Evolutionary conservation across 257 asterid genomes (phyloP).

Genomic region (Linaria vulgaris): DNA sequence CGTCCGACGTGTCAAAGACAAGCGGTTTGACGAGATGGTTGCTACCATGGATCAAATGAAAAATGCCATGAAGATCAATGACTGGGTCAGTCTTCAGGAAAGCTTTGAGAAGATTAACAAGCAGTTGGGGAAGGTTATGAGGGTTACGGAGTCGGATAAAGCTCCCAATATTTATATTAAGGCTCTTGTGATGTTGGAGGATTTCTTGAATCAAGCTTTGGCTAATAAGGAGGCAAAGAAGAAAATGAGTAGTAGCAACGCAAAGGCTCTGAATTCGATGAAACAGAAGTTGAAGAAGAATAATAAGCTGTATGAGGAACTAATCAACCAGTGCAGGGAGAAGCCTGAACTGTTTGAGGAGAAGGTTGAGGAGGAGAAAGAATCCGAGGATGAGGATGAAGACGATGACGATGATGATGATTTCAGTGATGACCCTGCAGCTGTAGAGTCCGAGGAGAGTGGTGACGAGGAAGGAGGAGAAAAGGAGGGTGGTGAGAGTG

Average conservation of each 20-base stretch:
- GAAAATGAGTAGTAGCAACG: slow-evolving; percentile 96
- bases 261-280: slow-evolving; percentile 92
- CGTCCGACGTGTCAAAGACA: slow-evolving; percentile 78
- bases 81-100: slow-evolving; percentile 91
- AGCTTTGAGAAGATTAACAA: slow-evolving; percentile 94
- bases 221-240: slow-evolving; percentile 95
- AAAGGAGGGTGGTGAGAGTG: slow-evolving; percentile 42
- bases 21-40: slow-evolving; percentile 80
- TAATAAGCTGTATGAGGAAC: slow-evolving; percentile 75
- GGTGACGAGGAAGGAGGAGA: slow-evolving; percentile 45
- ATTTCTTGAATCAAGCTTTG: slow-evolving; percentile 69
- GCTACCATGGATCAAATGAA: slow-evolving; percentile 89
- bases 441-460: slow-evolving; percentile 43
- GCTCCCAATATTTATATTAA: slow-evolving; percentile 80
- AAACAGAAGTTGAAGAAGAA: slow-evolving; percentile 92
- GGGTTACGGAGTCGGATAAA: slow-evolving; percentile 63
- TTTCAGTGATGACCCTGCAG: slow-evolving; percentile 45
- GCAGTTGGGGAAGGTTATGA: slow-evolving; percentile 90
- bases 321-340: slow-evolving; percentile 73
- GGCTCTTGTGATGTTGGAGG: slow-evolving; percentile 90
- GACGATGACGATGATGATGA: slow-evolving; percentile 52
- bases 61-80: slow-evolving; percentile 92
- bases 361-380: slow-evolving; percentile 55
- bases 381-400: slow-evolving; percentile 58
- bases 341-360: slow-evolving; percentile 82